Conservation (phyloP, 108 stramenopile genomes). For the Seminavis robusta region DNA sequence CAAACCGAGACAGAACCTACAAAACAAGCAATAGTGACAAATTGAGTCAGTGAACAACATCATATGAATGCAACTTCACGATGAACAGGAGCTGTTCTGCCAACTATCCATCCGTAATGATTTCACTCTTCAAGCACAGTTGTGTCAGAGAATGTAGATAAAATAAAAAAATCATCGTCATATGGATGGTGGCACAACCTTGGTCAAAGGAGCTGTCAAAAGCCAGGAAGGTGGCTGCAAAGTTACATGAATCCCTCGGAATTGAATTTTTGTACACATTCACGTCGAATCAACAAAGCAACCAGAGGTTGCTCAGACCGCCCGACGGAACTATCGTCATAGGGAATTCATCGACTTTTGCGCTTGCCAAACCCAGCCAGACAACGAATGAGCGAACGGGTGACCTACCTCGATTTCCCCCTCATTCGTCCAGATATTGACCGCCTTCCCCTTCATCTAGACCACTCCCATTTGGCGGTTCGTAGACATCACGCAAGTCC, state of each 20-base stretch:
- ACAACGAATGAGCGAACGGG: too few relatives aligned
- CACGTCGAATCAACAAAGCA: conserved; percentile 43
- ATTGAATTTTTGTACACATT: conserved; percentile 40
- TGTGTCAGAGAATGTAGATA: conserved; percentile 49
- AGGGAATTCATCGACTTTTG: not conserved
- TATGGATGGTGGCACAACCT: conserved; percentile 9
- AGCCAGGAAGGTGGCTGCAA: not conserved
- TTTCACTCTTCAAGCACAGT: too few relatives aligned
- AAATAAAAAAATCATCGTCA: conserved; percentile 17
- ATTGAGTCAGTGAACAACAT: too few relatives aligned
- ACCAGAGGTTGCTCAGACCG: conserved; percentile 22
- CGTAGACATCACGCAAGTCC: conserved; percentile 64
- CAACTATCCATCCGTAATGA: too few relatives aligned
- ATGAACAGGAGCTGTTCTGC: too few relatives aligned
- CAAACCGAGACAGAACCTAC: too few relatives aligned
- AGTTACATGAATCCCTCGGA: too few relatives aligned
- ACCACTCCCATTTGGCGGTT: conserved; percentile 61
- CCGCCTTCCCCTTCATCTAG: conserved; percentile 5
- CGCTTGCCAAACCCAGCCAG: too few relatives aligned
- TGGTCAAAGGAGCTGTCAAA: not conserved
- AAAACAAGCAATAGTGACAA: too few relatives aligned
- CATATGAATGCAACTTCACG: too few relatives aligned
- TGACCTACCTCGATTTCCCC: not conserved
- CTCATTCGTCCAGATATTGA: not conserved
- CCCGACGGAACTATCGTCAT: conserved; percentile 43